Conservation (phyloP, 2,329 filamentous ascomycete genomes). For the Fusarium poae region DNA sequence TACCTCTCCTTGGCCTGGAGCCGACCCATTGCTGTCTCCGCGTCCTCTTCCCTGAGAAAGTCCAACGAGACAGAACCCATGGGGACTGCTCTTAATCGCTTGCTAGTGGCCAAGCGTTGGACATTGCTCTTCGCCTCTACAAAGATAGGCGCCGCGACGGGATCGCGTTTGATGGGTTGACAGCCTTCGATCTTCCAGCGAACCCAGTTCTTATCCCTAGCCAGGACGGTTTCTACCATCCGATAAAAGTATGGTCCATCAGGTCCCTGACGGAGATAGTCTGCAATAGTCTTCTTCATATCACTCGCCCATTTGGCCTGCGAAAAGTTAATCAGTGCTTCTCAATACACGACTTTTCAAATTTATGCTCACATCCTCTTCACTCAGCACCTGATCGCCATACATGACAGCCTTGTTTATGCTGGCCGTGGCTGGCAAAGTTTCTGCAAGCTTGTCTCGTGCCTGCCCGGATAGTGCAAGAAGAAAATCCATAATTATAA, state of each 20-base stretch:
- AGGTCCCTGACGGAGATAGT: conserved; percentile 82
- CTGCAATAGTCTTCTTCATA: conserved; percentile 83
- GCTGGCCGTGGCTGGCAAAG: conserved; percentile 69
- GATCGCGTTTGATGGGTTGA: conserved; percentile 82
- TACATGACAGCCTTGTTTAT: conserved; percentile 92
- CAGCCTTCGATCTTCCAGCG: conserved; percentile 98
- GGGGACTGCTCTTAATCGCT: conserved; percentile 75
- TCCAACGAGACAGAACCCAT: conserved; percentile 81
- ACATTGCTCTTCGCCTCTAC: conserved; percentile 75
- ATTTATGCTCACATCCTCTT: conserved; percentile 79
- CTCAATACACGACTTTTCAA: background rate
- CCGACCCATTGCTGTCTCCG: conserved; percentile 71
- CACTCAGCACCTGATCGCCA: conserved; percentile 75
- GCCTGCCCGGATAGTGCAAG: conserved; percentile 87
- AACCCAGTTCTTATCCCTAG: conserved; percentile 98
- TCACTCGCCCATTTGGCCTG: conserved; percentile 85
- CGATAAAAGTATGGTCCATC: conserved; percentile 95
- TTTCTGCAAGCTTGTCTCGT: conserved; percentile 73
- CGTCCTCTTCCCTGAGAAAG: conserved; percentile 79
- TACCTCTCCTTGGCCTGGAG: conserved; percentile 76
- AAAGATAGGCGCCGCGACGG: conserved; percentile 78
- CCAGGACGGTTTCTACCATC: conserved; percentile 96
- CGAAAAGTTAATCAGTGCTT: conserved; percentile 21
- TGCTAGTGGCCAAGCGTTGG: conserved; percentile 75
- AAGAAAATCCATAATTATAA: conserved; percentile 95